Conservation (phyloP, 768 basidiomycete species). For the Leccinum disarticulatum region DNA sequence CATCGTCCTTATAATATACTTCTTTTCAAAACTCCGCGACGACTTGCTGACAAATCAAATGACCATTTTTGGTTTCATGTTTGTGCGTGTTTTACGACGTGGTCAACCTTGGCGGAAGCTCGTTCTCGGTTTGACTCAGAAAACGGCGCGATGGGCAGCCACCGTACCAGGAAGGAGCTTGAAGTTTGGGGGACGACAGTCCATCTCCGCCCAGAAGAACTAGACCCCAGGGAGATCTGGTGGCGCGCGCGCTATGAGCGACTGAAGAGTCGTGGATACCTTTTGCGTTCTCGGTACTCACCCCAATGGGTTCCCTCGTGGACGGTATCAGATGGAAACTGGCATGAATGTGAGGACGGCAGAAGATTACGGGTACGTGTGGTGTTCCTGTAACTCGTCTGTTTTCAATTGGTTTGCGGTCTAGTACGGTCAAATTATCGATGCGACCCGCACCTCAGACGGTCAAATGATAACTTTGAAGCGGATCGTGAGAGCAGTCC, state of each 20-base stretch:
- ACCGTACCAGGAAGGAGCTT: background rate
- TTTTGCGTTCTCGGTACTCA: background rate
- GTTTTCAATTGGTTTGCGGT: background rate
- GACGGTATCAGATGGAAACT: background rate
- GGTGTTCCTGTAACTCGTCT: background rate
- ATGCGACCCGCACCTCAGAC: constrained; percentile 34
- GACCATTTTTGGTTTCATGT: too few species aligned
- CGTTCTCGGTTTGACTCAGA: too few species aligned
- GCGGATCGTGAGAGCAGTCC: constrained; percentile 5
- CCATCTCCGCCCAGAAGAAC: constrained; percentile 3
- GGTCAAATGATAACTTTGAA: constrained; percentile 32
- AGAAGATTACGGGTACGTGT: background rate
- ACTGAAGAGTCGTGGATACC: background rate
- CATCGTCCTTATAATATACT: too few species aligned
- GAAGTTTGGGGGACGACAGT: background rate
- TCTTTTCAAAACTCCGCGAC: too few species aligned
- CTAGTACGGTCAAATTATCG: constrained; percentile 13
- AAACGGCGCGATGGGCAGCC: too few species aligned
- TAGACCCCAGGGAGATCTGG: constrained; percentile 1
- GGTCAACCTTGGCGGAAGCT: too few species aligned
- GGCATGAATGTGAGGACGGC: background rate
- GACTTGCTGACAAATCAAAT: too few species aligned
- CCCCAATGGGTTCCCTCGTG: background rate
- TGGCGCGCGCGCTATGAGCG: constrained; percentile 7
- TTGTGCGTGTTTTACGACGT: too few species aligned